A percentile compares a stretch with the other conserved stretches of the same genome.
Conservation (phyloP, 345 rosid genomes). For the Kandelia obovata region DNA sequence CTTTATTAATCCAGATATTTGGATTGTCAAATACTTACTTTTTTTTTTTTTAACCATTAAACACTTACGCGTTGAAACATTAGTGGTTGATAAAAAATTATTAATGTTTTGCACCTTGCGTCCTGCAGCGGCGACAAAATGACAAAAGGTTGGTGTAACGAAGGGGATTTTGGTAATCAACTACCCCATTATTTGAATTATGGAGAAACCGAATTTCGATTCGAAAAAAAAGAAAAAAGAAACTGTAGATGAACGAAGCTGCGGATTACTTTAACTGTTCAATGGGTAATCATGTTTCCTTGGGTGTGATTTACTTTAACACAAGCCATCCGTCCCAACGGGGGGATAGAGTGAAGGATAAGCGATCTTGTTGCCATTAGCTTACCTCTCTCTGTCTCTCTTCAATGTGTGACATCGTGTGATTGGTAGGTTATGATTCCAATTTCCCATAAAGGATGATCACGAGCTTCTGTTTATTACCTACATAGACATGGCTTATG, state of each 20-base stretch:
- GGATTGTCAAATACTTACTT: no score
- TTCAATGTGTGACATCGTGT: no score
- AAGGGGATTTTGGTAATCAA: conserved; percentile 15
- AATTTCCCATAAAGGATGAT: no score
- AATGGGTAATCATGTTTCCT: not conserved
- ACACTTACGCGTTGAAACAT: not conserved
- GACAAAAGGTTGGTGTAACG: conserved; percentile 24
- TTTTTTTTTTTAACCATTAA: no score
- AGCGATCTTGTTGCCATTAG: conserved; percentile 3
- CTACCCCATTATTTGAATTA: conserved; percentile 16
- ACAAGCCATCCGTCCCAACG: not conserved
- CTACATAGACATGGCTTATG: no score
- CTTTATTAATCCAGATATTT: no score
- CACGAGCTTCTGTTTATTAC: no score
- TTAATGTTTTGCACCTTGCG: conserved; percentile 18
- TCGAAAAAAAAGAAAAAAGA: not conserved
- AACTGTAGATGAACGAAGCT: conserved; percentile 15
- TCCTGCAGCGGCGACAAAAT: conserved; percentile 29
- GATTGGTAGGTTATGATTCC: no score
- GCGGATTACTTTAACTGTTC: conserved; percentile 15
- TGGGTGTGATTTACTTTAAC: conserved; percentile 6
- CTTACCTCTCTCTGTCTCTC: no score
- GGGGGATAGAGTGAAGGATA: conserved; percentile 5
- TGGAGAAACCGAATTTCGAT: conserved; percentile 5
- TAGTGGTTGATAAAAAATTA: not conserved